Percentiles rank a stretch among this genome's conserved stretches.
phyloP scores from a whole-genome alignment of 148 eudicot species.

The Drosera capensis region DNA sequence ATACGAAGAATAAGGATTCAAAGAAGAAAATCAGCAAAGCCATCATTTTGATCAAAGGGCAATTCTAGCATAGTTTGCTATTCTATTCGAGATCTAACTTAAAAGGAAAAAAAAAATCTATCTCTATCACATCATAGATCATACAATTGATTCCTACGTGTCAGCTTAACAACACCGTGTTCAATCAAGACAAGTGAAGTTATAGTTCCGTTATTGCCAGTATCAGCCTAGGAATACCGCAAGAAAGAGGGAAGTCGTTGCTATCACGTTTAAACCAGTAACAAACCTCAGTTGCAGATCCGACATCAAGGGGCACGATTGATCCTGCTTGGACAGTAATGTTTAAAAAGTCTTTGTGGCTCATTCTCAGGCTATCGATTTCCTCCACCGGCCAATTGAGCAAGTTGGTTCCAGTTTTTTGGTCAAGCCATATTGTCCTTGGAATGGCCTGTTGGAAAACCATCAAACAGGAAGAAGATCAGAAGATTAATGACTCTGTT shows the following conservation, averaged over 20 bases:
- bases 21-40: no score
- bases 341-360: conserved; percentile 17
- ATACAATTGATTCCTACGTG: no score
- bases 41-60: no score
- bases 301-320: conserved; percentile 29
- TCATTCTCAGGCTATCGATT: conserved; percentile 28
- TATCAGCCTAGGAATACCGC: no score
- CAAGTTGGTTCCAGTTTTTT: conserved; percentile 32
- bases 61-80: no score
- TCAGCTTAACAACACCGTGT: no score
- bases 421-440: conserved; percentile 35
- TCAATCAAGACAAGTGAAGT: no score
- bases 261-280: background rate
- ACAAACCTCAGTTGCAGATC: conserved; percentile 8
- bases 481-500: background rate
- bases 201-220: no score
- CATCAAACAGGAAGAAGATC: background rate
- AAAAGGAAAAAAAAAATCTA: no score
- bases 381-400: conserved; percentile 57
- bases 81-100: no score
- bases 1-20: no score
- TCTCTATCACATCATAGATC: no score
- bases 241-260: background rate
- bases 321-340: conserved; percentile 25
- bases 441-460: conserved; percentile 19